phyloP scores from a whole-genome alignment of 306 rosid species.

The Crotalaria pallida region DNA sequence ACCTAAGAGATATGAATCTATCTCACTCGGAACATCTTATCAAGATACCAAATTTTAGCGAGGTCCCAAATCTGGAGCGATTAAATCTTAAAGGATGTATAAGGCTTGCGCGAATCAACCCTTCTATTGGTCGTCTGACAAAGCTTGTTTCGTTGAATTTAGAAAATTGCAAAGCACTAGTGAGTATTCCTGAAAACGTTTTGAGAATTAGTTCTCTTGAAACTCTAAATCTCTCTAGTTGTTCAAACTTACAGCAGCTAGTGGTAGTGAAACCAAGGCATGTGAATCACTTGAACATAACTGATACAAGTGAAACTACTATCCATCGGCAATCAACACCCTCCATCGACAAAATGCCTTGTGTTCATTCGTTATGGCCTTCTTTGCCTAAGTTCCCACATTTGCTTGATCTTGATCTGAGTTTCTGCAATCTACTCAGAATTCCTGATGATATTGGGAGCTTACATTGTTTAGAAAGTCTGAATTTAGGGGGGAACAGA shows the following conservation, averaged over 20 bases:
- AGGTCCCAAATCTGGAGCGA: rapidly evolving
- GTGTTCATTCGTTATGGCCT: no score
- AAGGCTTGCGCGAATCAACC: no score
- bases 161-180: no score
- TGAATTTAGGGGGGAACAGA: neutral
- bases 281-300: no score
- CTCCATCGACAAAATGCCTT: no score
- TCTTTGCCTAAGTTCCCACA: neutral
- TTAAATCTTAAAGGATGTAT: neutral
- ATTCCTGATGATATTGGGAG: neutral
- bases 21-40: neutral
- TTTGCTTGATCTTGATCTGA: neutral
- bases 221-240: neutral
- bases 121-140: no score
- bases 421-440: neutral
- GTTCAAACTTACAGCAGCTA: neutral
- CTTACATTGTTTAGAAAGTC: neutral
- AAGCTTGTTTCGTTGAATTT: no score
- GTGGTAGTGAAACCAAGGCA: neutral
- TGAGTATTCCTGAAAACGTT: no score
- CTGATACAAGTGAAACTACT: no score
- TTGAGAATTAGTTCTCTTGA: neutral
- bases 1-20: neutral
- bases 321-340: no score
- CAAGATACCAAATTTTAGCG: neutral